Conservation (phyloP, 257 asterid species). For the Solanum pimpinellifolium region DNA sequence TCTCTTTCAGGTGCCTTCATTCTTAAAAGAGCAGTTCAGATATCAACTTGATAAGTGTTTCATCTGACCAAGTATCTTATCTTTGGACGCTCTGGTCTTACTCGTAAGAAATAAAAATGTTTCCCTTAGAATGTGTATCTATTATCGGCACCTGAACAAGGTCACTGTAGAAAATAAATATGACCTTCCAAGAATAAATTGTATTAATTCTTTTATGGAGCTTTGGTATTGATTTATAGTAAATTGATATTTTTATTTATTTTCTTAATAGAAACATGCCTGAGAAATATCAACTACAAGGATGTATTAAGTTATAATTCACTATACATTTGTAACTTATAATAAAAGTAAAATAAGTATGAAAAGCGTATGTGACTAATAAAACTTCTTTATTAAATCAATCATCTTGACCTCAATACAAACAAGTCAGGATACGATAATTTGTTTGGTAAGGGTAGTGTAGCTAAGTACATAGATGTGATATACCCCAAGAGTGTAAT, state of each 20-base stretch:
- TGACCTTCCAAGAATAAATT: too few relatives aligned
- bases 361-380: background rate
- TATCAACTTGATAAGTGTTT: too few relatives aligned
- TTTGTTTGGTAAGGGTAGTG: background rate
- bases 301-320: background rate
- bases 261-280: background rate
- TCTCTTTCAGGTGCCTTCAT: too few relatives aligned
- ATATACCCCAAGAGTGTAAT: background rate
- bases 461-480: background rate
- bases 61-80: too few relatives aligned
- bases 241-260: background rate
- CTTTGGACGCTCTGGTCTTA: too few relatives aligned
- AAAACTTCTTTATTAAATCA: background rate
- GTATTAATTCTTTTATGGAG: background rate
- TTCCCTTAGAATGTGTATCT: too few relatives aligned
- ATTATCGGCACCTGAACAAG: too few relatives aligned
- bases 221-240: background rate
- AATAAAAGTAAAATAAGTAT: background rate
- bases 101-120: too few relatives aligned
- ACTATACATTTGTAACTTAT: background rate
- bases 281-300: background rate
- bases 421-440: background rate
- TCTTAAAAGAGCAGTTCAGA: too few relatives aligned
- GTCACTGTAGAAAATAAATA: too few relatives aligned
- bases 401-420: background rate